A percentile compares a stretch with the other conserved stretches of the same genome.
phyloP scores from a whole-genome alignment of 2,329 filamentous ascomycete genomes.

The Stagonosporopsis cucurbitacearum region DNA sequence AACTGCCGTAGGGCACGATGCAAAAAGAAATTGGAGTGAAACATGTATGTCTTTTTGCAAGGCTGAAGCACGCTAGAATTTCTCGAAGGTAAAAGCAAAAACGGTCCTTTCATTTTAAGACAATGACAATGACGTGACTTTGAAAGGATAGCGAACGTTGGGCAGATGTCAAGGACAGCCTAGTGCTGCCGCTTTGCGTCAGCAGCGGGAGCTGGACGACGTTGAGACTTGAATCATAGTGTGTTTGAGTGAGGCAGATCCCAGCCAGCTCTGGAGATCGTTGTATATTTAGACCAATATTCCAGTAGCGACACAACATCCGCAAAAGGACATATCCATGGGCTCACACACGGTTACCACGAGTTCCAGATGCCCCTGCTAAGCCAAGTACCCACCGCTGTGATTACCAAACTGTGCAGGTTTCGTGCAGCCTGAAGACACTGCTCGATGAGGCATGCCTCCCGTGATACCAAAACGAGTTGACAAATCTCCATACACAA shows the following conservation, averaged over 20 bases:
- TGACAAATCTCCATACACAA: constrained; percentile 45
- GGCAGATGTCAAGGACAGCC: background rate
- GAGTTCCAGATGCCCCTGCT: constrained; percentile 8
- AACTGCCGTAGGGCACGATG: constrained; percentile 9
- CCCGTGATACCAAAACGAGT: constrained; percentile 27
- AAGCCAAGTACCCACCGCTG: constrained; percentile 27
- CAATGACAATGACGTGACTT: constrained; percentile 9
- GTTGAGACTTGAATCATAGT: constrained; percentile 11
- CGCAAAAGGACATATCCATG: constrained; percentile 9
- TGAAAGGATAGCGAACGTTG: constrained; percentile 5
- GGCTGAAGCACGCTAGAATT: constrained; percentile 28
- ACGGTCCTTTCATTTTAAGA: constrained; percentile 6
- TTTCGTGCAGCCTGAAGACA: constrained; percentile 38
- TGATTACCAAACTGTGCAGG: constrained; percentile 40
- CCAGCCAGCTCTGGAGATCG: constrained; percentile 10
- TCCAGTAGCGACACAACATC: background rate
- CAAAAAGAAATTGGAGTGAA: constrained; percentile 18
- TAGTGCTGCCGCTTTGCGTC: constrained; percentile 5
- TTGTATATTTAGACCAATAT: constrained; percentile 12
- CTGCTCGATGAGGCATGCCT: constrained; percentile 18
- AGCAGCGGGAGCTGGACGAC: constrained; percentile 9
- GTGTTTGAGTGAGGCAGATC: constrained; percentile 18
- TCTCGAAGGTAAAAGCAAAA: constrained; percentile 24
- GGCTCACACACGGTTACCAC: constrained; percentile 9
- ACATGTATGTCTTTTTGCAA: constrained; percentile 12